Base-by-base conservation (phyloP, 768 basidiomycete species). In the Pisolithus orientalis region DNA sequence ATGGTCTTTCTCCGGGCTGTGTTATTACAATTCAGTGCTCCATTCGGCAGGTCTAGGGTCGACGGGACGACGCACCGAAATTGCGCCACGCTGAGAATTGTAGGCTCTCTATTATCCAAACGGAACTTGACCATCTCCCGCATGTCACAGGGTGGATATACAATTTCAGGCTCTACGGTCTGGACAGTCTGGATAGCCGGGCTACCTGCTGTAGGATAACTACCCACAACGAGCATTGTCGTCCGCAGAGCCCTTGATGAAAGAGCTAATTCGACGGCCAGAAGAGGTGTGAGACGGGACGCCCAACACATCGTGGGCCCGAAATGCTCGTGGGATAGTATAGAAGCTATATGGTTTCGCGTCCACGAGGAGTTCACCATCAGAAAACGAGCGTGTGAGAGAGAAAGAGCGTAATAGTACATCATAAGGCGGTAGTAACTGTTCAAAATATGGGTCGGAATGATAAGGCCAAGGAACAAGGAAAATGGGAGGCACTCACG, bases 291-390 rank as follows among this genome's bases (percentile, higher is more conserved):
- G 17, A 73, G 39, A 17, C 49, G 43, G 55, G 82, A 79, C 3
- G 80, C 49, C 54, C 70, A 52, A 37, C 78, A 76, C 40, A 87
- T 66, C 17, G 77, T 54, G 11, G 65, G 50, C 55, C 87, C 83
- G 8, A 73, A 71, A 49, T 65, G 57, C 39, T 66, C 62, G 46
- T 83, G 74, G 13, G 70, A 71, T 17, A 96, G 72, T 46, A 96
- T 84, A 1, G 80, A 73, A 58, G 88, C 78, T 55, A 97, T 73
- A 61, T 98, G 96, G 39, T 76, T 77, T 59, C 85, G 83, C 2
- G 95, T 98, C 95, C 96, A 98, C 0, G 89, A 84, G 4, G 93
- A 96, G 68, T 98, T 98, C 59, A 90, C 93, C 90, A 95, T 93
- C 43, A 89, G 58, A 68, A 90, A 89, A 50, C 75, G 79, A 2